A percentile compares a stretch with the other conserved stretches of the same genome.
These are phyloP conservation scores for Peziza echinospora DNA, from an alignment of 495 filamentous ascomycete species.

Conservation along the genomic window DNA sequence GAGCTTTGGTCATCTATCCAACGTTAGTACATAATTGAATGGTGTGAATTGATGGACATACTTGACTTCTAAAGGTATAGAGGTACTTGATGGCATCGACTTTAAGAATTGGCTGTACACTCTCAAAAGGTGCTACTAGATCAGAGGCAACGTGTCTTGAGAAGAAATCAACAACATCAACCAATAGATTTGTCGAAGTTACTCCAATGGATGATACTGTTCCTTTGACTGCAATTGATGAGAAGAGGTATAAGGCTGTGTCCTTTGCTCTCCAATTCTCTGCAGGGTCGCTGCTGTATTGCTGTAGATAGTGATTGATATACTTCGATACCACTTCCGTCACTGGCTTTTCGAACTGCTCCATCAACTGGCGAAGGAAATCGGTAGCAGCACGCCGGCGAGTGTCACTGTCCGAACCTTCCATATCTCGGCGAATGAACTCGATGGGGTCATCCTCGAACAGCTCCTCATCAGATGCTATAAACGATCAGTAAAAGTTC, in stretches of 20 bases:
- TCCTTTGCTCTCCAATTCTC: constrained; percentile 92
- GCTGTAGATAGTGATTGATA: constrained; percentile 49
- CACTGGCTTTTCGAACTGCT: constrained; percentile 65
- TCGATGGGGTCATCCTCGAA: constrained; percentile 99
- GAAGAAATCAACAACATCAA: constrained; percentile 85
- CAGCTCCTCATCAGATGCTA: constrained; percentile 74
- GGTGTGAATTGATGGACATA: constrained; percentile 16
- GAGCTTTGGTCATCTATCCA: constrained; percentile 40
- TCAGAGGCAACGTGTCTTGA: constrained; percentile 70
- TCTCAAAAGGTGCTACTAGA: constrained; percentile 37
- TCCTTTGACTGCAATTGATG: constrained; percentile 82
- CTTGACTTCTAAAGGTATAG: constrained; percentile 78
- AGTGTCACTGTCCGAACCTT: constrained; percentile 90
- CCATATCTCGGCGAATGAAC: constrained; percentile 85
- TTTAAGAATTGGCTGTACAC: constrained; percentile 64
- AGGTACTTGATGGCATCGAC: constrained; percentile 96
- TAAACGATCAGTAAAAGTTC: too few relatives aligned
- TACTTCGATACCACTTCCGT: constrained; percentile 63
- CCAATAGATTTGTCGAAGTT: constrained; percentile 58
- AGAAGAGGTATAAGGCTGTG: constrained; percentile 85
- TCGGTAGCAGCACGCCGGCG: constrained; percentile 78
- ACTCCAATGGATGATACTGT: constrained; percentile 68
- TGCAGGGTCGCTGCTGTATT: constrained; percentile 45
- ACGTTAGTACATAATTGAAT: too few relatives aligned
- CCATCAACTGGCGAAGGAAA: constrained; percentile 68